Percentiles rank a stretch among this genome's conserved stretches.
These are phyloP conservation scores for Tulasnella sp. DNA, from an alignment of 768 basidiomycete species.

Conservation along the genomic window DNA sequence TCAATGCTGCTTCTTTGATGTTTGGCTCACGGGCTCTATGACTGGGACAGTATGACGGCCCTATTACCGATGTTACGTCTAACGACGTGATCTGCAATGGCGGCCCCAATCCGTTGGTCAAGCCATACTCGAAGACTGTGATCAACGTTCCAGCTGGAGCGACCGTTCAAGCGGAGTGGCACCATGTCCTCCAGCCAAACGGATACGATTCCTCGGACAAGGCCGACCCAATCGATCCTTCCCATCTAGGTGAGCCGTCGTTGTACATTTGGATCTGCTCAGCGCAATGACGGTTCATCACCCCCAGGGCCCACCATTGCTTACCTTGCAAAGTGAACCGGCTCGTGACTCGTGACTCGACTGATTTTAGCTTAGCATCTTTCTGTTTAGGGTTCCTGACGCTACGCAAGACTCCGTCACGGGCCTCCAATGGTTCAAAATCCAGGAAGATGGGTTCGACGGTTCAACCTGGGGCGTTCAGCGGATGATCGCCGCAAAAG, in stretches of 20 bases:
- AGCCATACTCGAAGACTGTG: slow-evolving; percentile 24
- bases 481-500: slow-evolving; percentile 36
- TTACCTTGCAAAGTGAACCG: slow-evolving; percentile 33
- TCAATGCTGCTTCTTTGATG: background rate
- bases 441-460: slow-evolving; percentile 29
- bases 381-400: slow-evolving; percentile 24
- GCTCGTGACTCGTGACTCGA: background rate
- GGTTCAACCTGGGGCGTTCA: slow-evolving; percentile 35
- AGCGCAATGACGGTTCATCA: too few species aligned
- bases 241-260: background rate
- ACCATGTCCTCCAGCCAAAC: slow-evolving; percentile 36
- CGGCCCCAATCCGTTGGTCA: slow-evolving; percentile 39
- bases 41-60: slow-evolving; percentile 26
- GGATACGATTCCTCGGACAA: slow-evolving; percentile 32
- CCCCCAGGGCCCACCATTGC: slow-evolving; percentile 44
- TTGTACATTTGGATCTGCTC: background rate
- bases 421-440: slow-evolving; percentile 42
- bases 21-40: background rate
- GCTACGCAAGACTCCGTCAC: slow-evolving; percentile 38
- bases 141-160: slow-evolving; percentile 44
- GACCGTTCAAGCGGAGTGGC: slow-evolving; percentile 42
- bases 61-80: slow-evolving; percentile 45
- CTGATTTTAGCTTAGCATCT: background rate
- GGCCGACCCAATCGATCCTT: slow-evolving; percentile 32
- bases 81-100: slow-evolving; percentile 50